Evolutionary conservation across 2,329 filamentous ascomycete species (phyloP), one percentile per base, ranked within the genome.

Genomic region (Raffaelea deltoideospora): DNA sequence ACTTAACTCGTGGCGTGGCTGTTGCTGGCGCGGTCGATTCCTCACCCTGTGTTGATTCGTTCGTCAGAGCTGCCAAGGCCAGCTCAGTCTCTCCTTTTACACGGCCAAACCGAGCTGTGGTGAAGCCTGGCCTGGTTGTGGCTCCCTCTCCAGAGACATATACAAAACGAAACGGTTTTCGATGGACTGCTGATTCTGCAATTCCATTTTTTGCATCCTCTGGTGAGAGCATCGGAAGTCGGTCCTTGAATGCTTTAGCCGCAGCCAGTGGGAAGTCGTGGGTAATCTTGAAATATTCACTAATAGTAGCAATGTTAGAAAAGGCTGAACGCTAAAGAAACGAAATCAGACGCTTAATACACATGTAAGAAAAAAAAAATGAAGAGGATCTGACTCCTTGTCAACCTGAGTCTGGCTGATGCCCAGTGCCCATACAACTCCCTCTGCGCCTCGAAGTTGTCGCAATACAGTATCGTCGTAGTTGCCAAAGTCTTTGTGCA

Each of bases 371-470:
- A 19, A 3, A 34, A n/a, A 10, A 20, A 13, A 11, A 21, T 14
- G 11, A 19, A 19, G 19, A 10, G n/a, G 29, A 23, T 50, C 65
- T 41, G 48, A 76, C 67, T 77, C 70, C 41, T 69, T 72, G 39
- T 50, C 50, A 8, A 82, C 76, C 29, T 65, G 57, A 10, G 53
- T 71, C 47, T 76, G 68, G 42, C 69, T 74, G 33, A 76, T 72
- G 1, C 81, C 80, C 32, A 79, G 61, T 0, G 81, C 79, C 81
- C 81, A 87, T 1, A 86, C 75, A 41, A 74, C 79, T 2, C 75
- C 79, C 8, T 67, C 58, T 0, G 79, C 80, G 18, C 71, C 79
- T 36, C 65, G 61, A 1, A 87, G 60, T 49, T 76, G 61, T 19
- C 55, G 44, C 10, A 85, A 60, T 3, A 84, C 45, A 0, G 61